Evolutionary conservation across 768 basidiomycete genomes (phyloP), one percentile per base, ranked within the genome.

Genomic region (Tricholoma saponaceum): DNA sequence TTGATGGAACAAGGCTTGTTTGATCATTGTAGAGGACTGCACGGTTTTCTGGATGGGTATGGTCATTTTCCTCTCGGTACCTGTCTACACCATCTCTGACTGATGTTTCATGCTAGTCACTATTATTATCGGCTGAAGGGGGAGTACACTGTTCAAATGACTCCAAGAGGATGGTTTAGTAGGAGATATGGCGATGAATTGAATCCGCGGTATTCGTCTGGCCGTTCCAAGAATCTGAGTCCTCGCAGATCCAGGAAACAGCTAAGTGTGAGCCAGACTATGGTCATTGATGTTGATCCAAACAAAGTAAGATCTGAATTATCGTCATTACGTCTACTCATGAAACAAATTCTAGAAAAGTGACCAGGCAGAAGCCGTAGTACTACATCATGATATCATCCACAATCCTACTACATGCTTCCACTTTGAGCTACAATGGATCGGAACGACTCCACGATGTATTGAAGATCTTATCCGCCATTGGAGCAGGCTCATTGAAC

Each of bases 351-450:
- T 49, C 41, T 72, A 90, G 87, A 82, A 81, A 72, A 94, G 91
- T 65, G 89, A 92, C 69, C 88, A 92, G 64, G 90, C 93, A 0
- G 95, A 97, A 71, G 82, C 86, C 2, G 90, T 92, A 16, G 81
- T 95, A 28, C 77, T 98, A 23, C 95, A 98, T 68, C 86, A 95
- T 70, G 97, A 98, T 72, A 84, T 97, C 56, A 90, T 96, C 53
- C 96, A 98, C 70, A 98, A 98, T 66, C 90, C 93, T 0, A 83
- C 79, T n/a, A 96, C 89, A 26, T 92, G 90, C 58, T 97, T 97
- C 74, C 96, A 98, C 70, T 95, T 98, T 64, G 95, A 99, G 71
- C 78, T 99, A 26, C 92, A 96, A 60, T 99, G 97, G 96, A 88
- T 98, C 39, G 95, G 93, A 2, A 90, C 95, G 1, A 95, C 94